A percentile compares a stretch with the other conserved stretches of the same genome.
Evolutionary conservation across 495 filamentous ascomycete genomes (phyloP).

Genomic region (Opeltia flavorubescens): DNA sequence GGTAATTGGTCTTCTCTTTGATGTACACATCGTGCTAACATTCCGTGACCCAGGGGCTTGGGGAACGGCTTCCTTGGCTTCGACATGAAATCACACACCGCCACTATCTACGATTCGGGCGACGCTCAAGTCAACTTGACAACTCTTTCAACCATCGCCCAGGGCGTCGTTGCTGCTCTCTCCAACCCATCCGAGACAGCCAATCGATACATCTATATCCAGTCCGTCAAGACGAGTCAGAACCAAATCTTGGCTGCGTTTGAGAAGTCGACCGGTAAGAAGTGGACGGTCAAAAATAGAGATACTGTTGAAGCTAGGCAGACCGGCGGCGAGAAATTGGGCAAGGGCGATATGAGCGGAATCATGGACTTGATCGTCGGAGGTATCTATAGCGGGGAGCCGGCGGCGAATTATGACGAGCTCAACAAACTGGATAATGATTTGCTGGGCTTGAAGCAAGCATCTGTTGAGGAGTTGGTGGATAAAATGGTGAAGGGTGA

Average conservation of each 20-base stretch:
- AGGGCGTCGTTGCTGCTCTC: conserved; percentile 27
- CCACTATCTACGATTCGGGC: conserved; percentile 33
- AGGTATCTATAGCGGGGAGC: conserved; percentile 17
- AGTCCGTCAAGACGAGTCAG: conserved; percentile 31
- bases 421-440: conserved; percentile 20
- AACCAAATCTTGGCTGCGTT: conserved; percentile 28
- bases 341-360: conserved; percentile 24
- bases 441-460: conserved; percentile 17
- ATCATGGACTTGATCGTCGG: conserved; percentile 19
- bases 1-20: conserved; percentile 18
- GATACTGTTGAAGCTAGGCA: conserved; percentile 19
- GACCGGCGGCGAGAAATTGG: conserved; percentile 20
- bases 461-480: conserved; percentile 19
- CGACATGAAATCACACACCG: conserved; percentile 25
- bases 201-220: conserved; percentile 35
- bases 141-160: conserved; percentile 26
- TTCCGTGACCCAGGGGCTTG: conserved; percentile 17
- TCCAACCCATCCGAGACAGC: conserved; percentile 24
- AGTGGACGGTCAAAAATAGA: conserved; percentile 25
- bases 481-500: conserved; percentile 17
- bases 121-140: conserved; percentile 24
- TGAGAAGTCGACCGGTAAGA: conserved; percentile 27
- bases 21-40: background rate
- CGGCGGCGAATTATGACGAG: conserved; percentile 20
- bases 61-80: conserved; percentile 31